Conservation (phyloP, 768 basidiomycete genomes). For the Trametes cubensis region DNA sequence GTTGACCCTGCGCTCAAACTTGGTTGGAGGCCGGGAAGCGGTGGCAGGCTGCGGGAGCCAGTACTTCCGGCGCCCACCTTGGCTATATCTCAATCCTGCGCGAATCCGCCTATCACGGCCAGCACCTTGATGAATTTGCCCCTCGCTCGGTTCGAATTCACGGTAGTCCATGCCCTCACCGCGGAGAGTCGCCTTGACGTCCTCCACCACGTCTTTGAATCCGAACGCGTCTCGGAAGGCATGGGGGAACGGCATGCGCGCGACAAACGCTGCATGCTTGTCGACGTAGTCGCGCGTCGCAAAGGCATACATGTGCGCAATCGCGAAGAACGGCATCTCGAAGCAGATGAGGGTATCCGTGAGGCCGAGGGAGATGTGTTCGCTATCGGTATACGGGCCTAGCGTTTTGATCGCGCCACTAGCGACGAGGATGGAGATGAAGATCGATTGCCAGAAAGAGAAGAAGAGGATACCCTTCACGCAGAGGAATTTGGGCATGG, state of each 20-base stretch:
- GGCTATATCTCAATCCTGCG: conserved; percentile 89
- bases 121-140: conserved; percentile 85
- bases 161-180: conserved; percentile 95
- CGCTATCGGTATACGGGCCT: conserved; percentile 84
- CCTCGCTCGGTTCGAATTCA: conserved; percentile 95
- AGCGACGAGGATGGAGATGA: conserved; percentile 86
- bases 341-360: conserved; percentile 91
- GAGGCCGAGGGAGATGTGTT: conserved; percentile 88
- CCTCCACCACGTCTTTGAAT: conserved; percentile 82
- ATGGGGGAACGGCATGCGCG: conserved; percentile 86
- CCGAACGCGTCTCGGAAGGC: conserved; percentile 91
- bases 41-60: conserved; percentile 81
- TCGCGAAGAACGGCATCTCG: conserved; percentile 97
- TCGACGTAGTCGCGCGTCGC: conserved; percentile 87
- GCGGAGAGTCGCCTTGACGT: conserved; percentile 76
- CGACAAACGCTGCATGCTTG: conserved; percentile 61
- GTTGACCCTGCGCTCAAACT: conserved; percentile 46
- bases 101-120: conserved; percentile 86
- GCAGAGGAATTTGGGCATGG: conserved; percentile 96
- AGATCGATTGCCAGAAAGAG: conserved; percentile 96
- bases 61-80: conserved; percentile 92
- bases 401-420: conserved; percentile 73
- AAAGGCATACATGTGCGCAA: conserved; percentile 95
- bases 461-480: conserved; percentile 99
- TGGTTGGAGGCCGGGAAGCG: conserved; percentile 42